A percentile compares a stretch with the other conserved stretches of the same genome.
Evolutionary conservation across 371 early-diverging fungal species (phyloP).

Genomic region (Zopfochytrium polystomum): DNA sequence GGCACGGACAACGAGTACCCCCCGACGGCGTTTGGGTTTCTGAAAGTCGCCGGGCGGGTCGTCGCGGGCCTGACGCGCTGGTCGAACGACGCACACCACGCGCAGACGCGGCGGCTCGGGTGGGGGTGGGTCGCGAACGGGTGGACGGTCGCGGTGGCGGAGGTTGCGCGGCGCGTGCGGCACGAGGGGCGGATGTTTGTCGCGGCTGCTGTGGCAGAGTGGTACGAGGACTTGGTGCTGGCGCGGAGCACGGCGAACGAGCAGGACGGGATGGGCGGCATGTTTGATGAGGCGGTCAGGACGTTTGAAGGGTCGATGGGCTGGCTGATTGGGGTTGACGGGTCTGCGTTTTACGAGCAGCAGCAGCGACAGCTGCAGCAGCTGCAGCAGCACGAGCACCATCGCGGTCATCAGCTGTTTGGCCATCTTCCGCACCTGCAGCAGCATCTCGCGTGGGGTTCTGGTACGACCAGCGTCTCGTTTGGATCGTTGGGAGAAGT

Average conservation of each 20-base stretch:
- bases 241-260: not conserved
- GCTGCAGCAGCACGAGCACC: conserved; percentile 1
- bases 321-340: conserved; percentile 19
- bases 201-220: conserved; percentile 64
- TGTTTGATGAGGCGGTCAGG: conserved; percentile 58
- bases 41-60: conserved; percentile 66
- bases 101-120: conserved; percentile 55
- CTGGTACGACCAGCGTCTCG: too few relatives aligned
- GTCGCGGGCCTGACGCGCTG: conserved; percentile 70
- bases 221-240: conserved; percentile 58
- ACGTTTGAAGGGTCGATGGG: conserved; percentile 52
- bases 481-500: too few relatives aligned
- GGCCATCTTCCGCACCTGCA: too few relatives aligned
- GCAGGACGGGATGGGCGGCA: not conserved
- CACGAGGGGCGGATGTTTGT: conserved; percentile 74
- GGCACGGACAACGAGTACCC: conserved; percentile 47
- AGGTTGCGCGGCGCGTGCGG: conserved; percentile 62
- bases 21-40: conserved; percentile 69
- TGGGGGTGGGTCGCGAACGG: conserved; percentile 69
- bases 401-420: too few relatives aligned
- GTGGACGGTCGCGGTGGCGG: conserved; percentile 74
- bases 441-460: too few relatives aligned
- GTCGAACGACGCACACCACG: conserved; percentile 69
- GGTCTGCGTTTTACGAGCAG: not conserved
- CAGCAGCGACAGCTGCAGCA: not conserved